Evolutionary conservation across 352 stramenopile genomes (phyloP), one percentile per base, ranked within the genome.

Genomic region (Pelagophyceae sp.): DNA sequence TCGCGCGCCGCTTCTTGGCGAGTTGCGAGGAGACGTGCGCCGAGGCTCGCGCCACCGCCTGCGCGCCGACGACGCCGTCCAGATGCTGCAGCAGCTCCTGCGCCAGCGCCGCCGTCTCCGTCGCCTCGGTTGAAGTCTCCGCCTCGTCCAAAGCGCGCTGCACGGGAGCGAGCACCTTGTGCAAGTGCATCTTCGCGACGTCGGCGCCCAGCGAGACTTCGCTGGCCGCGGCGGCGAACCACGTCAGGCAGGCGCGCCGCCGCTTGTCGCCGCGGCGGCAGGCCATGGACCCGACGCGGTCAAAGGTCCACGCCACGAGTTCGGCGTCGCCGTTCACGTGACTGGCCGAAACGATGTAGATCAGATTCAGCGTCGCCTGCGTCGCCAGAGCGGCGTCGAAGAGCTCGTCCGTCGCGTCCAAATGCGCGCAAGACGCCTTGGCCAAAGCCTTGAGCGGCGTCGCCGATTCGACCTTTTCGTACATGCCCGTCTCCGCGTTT

Each of bases 241-340:
- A 51, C 20, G 67, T 31, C 17, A 74, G 33, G 15, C 29, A 33
- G 33, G 35, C 33, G 20, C 38, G 33, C 11, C 67, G 67, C 15
- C 67, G 67, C 33, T 2, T 1, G 20, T 51, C 67, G 67, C 67
- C 67, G 23, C 67, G 67, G 35, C 67, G 67, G 67, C 67, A n/a
- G 27, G 58, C 58, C 58, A 67, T 67, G 11, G 58, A 67, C 15
- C 11, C 15, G 58, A 67, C 11, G 58, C 58, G 58, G 27, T 67
- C 58, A 33, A 67, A 67, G 58, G 29, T 67, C 58, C 58, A 67
- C 15, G 11, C 58, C 11, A n/a, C 23, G 58, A 35, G 23, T 11
- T 71, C 61, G n/a, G 54, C 54, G 15, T 15, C 54, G 15, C 27
- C 11, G 27, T 63, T 27, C 54, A 6, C 15, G 15, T 15, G 2